Base-by-base conservation (phyloP, 163 green algal species). In the Picocystis sp. region DNA sequence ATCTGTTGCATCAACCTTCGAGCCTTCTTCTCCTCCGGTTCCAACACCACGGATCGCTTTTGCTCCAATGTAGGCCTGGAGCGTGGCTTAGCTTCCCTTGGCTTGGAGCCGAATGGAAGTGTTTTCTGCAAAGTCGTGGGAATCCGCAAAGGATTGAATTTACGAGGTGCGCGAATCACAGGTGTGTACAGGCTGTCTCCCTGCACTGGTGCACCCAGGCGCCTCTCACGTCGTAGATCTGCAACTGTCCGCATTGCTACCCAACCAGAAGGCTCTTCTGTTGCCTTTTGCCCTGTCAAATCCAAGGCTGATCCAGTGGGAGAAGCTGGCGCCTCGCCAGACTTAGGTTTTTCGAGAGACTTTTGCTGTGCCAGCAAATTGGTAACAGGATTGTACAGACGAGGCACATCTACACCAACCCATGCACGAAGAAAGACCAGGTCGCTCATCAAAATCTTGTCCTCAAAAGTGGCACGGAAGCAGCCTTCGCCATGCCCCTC, bases 81-180 rank as follows among this genome's bases (percentile, higher is more conserved):
- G 44, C 51, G 57, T 22, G 34, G 22, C 3, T 38, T 17, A 57
- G 79, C 74, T 21, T 86, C 21, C 67, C 89, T 92, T 25, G 84
- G 81, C 76, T 97, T 97, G 59, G 71, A 86, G 65, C 92, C 91
- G 77, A 88, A 98, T 1, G 89, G 89, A 61, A 98, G 75, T n/a
- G 75, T 75, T 2, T 79, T 76, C 75, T 94, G 84, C 21, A 95
- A 72, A 23, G 62, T 49, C 55, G 81, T 83, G 23, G 85, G 83
- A 14, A 95, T 63, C 58, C 87, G 83, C 25, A 96, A 79, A 1
- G 87, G 81, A 58, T 93, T 94, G 75, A 96, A 97, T 50, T 77
- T 61, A n/a, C 76, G 70, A 5, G 73, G 73, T 1, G 62, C 65
- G 1, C 90, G 67, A 63, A 92, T 80, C 23, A 96, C 83, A 0